Evolutionary conservation across 2,329 filamentous ascomycete genomes (phyloP), one percentile per base, ranked within the genome.

Genomic region (Neoscytalidium dimidiatum): DNA sequence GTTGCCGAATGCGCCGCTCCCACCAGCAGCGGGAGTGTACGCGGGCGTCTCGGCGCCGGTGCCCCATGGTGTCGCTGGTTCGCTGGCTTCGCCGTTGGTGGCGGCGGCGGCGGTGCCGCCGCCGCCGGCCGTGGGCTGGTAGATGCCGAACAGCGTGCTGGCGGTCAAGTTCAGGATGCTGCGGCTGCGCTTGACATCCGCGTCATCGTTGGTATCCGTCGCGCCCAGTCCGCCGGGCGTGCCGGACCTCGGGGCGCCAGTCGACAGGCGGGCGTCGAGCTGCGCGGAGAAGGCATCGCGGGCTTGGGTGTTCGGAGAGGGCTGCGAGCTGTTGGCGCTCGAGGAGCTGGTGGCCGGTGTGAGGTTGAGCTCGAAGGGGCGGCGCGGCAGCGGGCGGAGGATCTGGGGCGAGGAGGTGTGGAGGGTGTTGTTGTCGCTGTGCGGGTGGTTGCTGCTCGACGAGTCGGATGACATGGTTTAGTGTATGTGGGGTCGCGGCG

Each of bases 111-210:
- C n/a, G 71, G 69, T 71, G 13, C 70, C 66, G 9, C 71, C 71
- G 61, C 67, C 69, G 13, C 46, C 69, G 71, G 85, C 84, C 0
- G 86, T 86, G 6, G 88, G 88, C 11, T 88, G 89, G 81, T 96
- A 99, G 72, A 99, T 99, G 63, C 95, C 94, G 70, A 90, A 91
- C 4, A 99, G 85, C 0, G 95, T 97, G 2, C 92, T 94, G 9
- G 91, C 90, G 3, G 92, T 97, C 66, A 99, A 84, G 75, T 97
- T 96, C 73, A 93, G 82, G 65, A 92, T 86, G 9, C 92, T 97
- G 69, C 90, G 88, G 26, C 89, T 91, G 66, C 92, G 88, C 73
- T 48, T 82, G 48, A 82, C 60, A 84, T 79, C 66, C 69, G 77
- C 68, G 62, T 44, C 46, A 21, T 74, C 74, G 44, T 74, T 71